Conservation (phyloP, 2,329 filamentous ascomycete genomes). For the Fusarium coicis region DNA sequence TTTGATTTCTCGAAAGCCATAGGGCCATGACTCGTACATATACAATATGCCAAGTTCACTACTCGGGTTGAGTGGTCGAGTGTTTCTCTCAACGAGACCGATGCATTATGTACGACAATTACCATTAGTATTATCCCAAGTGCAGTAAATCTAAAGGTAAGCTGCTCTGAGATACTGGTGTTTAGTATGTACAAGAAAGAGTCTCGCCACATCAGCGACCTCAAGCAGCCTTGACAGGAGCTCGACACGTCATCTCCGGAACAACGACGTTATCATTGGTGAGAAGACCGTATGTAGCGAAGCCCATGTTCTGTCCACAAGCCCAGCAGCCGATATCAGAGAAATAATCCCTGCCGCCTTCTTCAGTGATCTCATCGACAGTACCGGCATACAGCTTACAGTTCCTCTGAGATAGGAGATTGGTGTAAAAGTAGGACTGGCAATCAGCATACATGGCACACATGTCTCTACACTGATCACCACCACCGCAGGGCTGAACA, state of each 20-base stretch:
- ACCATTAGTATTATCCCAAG: rapidly evolving
- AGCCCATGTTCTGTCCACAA: conserved; percentile 14
- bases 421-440: neutral
- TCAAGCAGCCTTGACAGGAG: neutral
- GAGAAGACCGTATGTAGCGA: neutral
- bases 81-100: neutral
- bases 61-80: neutral
- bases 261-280: neutral
- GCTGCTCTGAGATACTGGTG: rapidly evolving
- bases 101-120: rapidly evolving
- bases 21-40: too few species aligned
- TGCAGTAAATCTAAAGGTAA: too few species aligned
- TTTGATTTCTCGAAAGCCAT: too few species aligned
- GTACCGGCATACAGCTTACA: neutral
- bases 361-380: neutral
- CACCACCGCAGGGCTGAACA: neutral
- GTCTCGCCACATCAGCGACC: rapidly evolving
- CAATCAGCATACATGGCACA: conserved; percentile 10
- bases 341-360: conserved; percentile 1
- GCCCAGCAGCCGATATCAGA: conserved; percentile 4
- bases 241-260: neutral
- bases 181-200: rapidly evolving
- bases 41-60: too few species aligned
- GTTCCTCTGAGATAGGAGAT: neutral
- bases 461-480: conserved; percentile 1